phyloP scores from a whole-genome alignment of 164 flowering plant species.

The Macadamia integrifolia region DNA sequence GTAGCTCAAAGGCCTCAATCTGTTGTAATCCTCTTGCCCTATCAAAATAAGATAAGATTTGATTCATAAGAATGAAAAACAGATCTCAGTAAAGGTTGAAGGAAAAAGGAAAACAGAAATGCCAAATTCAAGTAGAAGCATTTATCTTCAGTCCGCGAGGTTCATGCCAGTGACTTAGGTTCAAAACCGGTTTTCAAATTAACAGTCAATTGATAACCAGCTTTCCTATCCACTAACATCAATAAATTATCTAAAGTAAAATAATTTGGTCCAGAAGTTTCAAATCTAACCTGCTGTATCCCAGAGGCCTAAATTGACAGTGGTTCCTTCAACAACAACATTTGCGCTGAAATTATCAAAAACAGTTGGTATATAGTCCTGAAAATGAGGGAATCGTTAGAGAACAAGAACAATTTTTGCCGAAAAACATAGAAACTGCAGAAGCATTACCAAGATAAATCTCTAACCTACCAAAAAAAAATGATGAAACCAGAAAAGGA shows the following conservation, averaged over 20 bases:
- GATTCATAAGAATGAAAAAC: constrained; percentile 2
- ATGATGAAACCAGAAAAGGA: neutral
- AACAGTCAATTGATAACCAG: neutral
- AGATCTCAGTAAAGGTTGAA: neutral
- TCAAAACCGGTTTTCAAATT: neutral
- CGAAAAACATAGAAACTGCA: constrained; percentile 5
- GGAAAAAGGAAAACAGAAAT: neutral
- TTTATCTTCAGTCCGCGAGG: neutral
- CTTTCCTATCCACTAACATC: too few species aligned
- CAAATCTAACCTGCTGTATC: constrained; percentile 82
- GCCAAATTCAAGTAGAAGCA: constrained; percentile 5
- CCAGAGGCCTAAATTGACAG: constrained; percentile 98
- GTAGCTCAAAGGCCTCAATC: constrained; percentile 6
- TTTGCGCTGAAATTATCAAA: constrained; percentile 98
- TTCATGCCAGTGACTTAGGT: too few species aligned
- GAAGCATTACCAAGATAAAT: constrained; percentile 2
- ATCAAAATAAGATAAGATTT: constrained; percentile 7
- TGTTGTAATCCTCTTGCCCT: constrained; percentile 43
- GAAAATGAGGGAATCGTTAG: constrained; percentile 2
- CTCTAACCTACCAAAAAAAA: too few species aligned
- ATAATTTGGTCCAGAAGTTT: neutral
- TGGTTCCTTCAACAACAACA: constrained; percentile 87
- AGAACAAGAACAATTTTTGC: neutral
- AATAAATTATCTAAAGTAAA: neutral
- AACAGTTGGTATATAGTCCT: constrained; percentile 88